Base-by-base conservation (phyloP, 2,329 filamentous ascomycete species). In the Ustulina deusta region DNA sequence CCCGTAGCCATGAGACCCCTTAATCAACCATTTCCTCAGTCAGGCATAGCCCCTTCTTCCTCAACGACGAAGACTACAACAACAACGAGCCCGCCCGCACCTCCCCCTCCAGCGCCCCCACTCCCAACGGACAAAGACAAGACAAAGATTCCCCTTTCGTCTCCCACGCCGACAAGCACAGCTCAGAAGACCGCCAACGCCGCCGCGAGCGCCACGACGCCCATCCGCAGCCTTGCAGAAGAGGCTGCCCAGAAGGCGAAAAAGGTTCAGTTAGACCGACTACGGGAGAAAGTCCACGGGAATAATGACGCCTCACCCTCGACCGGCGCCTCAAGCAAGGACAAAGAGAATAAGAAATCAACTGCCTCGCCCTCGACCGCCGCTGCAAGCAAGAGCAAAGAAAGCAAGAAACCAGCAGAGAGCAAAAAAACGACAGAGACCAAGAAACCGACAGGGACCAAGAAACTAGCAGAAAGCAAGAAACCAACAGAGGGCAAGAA, bases 161-260 rank as follows among this genome's bases (percentile, higher is more conserved):
- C 73, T 51, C 56, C 69, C n/a, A 32, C 48, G 2, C 54, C 63
- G 5, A 15, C 52, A 11, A 38, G 54, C 27, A 61, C 71, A 2
- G 40, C 69, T 10, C 73, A 67, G 29, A 72, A 44, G 69, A 72
- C 74, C 6, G 70, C 74, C 22, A 71, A 71, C 7, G 65, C 77
- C 40, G 70, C 71, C 20, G 63, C 75, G 34, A 69, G 75, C 20
- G 64, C 72, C 54, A 55, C 71, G 29, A 58, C 74, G 13, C 84
- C 86, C 1, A 78, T 87, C 56, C 82, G 82, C 70, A 86, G 84
- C 74, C 83, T 89, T 58, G 88, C 87, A 48, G 85, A 92, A 74
- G 90, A 93, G 77, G 89, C 86, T 56, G 89, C 89, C 0, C 81
- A 85, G 73, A 90, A 87, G 78, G 89, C 89, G 57, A 90, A 90